phyloP scores from a whole-genome alignment of 805 yeast genomes.

The Yamadazyma paraphyllophila region DNA sequence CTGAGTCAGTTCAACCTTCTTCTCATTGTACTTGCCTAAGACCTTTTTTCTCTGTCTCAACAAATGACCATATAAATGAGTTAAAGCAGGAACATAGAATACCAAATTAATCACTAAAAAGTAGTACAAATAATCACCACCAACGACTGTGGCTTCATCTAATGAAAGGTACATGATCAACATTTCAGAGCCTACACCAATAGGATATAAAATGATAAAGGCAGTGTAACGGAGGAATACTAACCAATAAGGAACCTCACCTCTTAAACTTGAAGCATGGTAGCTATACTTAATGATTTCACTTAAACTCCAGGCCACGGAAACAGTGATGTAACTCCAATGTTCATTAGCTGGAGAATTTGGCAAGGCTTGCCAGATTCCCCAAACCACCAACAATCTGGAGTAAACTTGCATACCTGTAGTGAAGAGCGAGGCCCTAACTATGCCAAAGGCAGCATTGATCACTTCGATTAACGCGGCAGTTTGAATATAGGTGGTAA shows the following conservation, averaged over 20 bases:
- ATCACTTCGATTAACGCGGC: constrained; percentile 77
- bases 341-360: constrained; percentile 58
- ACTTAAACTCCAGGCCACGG: constrained; percentile 90
- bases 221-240: constrained; percentile 78
- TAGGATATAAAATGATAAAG: constrained; percentile 80
- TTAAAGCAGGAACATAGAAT: constrained; percentile 84
- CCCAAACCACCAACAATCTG: constrained; percentile 77
- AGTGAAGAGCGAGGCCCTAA: constrained; percentile 80
- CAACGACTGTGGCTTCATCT: constrained; percentile 56
- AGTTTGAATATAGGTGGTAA: constrained; percentile 69
- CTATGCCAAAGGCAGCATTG: constrained; percentile 77
- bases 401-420: constrained; percentile 87
- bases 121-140: constrained; percentile 52
- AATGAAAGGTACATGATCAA: constrained; percentile 67
- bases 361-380: constrained; percentile 77
- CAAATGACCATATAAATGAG: constrained; percentile 83
- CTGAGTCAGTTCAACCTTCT: constrained; percentile 13
- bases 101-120: constrained; percentile 56
- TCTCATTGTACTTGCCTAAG: constrained; percentile 35
- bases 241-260: constrained; percentile 55
- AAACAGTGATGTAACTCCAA: constrained; percentile 64
- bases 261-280: constrained; percentile 67
- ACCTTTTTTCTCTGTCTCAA: constrained; percentile 81
- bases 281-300: constrained; percentile 87
- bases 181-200: constrained; percentile 88